Base-by-base conservation (phyloP, 2,329 filamentous ascomycete species). In the Cyclaneusma minus region DNA sequence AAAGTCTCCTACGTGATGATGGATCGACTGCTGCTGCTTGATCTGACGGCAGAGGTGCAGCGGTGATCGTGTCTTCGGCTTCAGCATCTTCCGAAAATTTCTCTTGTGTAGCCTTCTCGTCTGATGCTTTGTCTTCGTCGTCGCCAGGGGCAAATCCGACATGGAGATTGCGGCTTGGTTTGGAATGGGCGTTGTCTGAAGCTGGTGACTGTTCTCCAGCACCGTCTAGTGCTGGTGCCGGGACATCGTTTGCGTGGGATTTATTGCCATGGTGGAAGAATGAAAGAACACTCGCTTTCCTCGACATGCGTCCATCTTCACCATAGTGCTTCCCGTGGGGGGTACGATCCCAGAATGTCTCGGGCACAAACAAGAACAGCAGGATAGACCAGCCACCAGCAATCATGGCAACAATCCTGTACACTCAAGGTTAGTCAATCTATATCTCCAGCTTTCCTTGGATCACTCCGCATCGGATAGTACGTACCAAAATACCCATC, bases 271-370 rank as follows among this genome's bases (percentile, higher is more conserved):
- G 26, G 6, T 34, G 31, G 21, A 43, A 35, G 5, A 40, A 13
- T 11, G 36, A 37, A 5, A 33, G 14, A 13, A 23, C 34, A 18
- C 39, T 35, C 5, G 28, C 25, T 12, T 35, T 29, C 15, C 27
- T 32, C 3, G 37, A 34, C 8, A 17, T 5, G n/a, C n/a, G n/a
- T n/a, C n/a, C n/a, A n/a, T n/a, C n/a, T n/a, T n/a, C n/a, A n/a
- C 8, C 8, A 12, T 24, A 12, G 8, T 7, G 9, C 13, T 24
- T 24, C 13, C 9, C 8, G 8, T 7, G 7, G 9, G 85, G 84
- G 3, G 77, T 76, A 24, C 87, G 64, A 49, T 94, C 84, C 87
- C 87, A 95, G 38, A 93, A 94, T 0, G 84, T 93, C 53, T 95
- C 87, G 0, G 87, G 87, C 0, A 93, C 81, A 40, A 93, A 92